phyloP scores from a whole-genome alignment of 768 basidiomycete species.

The Trichaptum fuscoviolaceum region DNA sequence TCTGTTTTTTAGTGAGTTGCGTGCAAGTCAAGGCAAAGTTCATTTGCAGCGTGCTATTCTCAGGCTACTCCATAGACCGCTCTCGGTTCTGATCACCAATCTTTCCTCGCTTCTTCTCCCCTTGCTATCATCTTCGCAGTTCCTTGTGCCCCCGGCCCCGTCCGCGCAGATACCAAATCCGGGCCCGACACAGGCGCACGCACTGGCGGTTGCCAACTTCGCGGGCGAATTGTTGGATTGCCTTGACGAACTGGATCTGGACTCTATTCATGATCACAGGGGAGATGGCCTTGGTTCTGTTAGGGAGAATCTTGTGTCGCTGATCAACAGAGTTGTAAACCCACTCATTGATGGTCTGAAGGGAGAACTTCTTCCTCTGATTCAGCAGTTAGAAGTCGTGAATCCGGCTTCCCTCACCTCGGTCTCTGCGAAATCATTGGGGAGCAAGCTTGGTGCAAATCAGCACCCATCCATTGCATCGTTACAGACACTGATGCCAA shows the following conservation, averaged over 20 bases:
- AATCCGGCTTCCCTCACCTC: conserved; percentile 12
- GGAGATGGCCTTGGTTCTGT: conserved; percentile 65
- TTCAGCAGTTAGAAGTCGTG: conserved; percentile 57
- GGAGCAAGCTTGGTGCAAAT: conserved; percentile 11
- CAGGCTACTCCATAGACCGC: conserved; percentile 67
- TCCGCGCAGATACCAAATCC: conserved; percentile 45
- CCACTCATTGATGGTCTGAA: conserved; percentile 61
- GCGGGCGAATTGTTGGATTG: conserved; percentile 68
- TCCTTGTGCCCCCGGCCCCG: conserved; percentile 47
- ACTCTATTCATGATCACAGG: conserved; percentile 43
- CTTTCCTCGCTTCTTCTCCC: conserved; percentile 64
- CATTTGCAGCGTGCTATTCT: conserved; percentile 67
- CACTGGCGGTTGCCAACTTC: conserved; percentile 61
- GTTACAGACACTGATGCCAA: conserved; percentile 54
- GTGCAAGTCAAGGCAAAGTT: conserved; percentile 54
- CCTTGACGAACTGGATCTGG: conserved; percentile 64
- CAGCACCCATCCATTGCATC: conserved; percentile 56
- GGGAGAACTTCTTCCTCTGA: conserved; percentile 51
- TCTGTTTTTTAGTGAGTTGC: conserved; percentile 52
- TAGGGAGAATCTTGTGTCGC: conserved; percentile 64
- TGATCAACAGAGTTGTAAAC: conserved; percentile 60
- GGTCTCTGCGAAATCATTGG: conserved; percentile 1
- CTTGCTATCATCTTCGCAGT: conserved; percentile 57
- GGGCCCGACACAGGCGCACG: conserved; percentile 68
- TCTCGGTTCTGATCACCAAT: conserved; percentile 69